Conservation (phyloP, 805 yeast genomes). For the Starmerella asiatica region DNA sequence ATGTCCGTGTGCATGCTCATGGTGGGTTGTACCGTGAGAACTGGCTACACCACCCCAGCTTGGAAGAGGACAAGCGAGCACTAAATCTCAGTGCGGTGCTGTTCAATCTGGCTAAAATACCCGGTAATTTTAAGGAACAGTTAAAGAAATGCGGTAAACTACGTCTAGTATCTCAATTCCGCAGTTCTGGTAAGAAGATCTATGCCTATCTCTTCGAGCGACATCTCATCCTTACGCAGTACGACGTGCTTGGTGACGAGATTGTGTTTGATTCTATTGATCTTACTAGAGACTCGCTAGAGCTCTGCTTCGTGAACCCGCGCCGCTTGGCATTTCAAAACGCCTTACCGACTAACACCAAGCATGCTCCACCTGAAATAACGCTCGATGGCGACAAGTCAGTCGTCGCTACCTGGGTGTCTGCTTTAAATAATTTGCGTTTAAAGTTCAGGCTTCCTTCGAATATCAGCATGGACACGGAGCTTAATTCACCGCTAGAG, state of each 20-base stretch:
- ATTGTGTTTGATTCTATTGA: conserved; percentile 1
- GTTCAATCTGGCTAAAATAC: background rate
- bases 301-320: background rate
- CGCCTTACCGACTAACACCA: background rate
- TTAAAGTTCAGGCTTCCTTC: conserved; percentile 4
- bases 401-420: conserved; percentile 4
- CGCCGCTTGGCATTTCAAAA: no score
- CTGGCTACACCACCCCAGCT: background rate
- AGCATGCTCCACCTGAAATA: background rate
- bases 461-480: background rate
- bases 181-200: background rate
- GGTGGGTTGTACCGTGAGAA: background rate
- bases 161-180: background rate
- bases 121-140: background rate
- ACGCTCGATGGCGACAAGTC: background rate
- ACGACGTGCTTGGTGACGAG: conserved; percentile 2
- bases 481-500: background rate
- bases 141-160: background rate
- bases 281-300: background rate
- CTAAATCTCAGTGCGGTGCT: background rate
- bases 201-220: conserved; percentile 8
- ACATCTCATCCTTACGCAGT: background rate
- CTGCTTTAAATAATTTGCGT: conserved; percentile 2
- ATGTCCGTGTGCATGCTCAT: background rate
- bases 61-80: background rate